Conservation (phyloP, 1,284 basidiomycete species). For the Ustilago shanxiensis region DNA sequence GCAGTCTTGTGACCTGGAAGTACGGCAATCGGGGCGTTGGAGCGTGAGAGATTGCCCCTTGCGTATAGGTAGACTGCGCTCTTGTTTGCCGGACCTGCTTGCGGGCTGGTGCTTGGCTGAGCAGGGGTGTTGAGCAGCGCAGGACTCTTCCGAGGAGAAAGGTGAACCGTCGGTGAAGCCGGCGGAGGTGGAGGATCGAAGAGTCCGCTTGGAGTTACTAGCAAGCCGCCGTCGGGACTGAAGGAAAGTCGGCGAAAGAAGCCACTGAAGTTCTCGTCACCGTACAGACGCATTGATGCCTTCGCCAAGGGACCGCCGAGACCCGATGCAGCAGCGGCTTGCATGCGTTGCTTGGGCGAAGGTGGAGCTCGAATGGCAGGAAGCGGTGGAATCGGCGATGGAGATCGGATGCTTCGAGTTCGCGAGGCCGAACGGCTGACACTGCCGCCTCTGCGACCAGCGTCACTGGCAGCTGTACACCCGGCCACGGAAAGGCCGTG, state of each 20-base stretch:
- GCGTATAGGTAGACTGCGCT: conserved; percentile 93
- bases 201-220: conserved; percentile 94
- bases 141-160: conserved; percentile 49
- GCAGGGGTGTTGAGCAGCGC: conserved; percentile 17
- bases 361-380: conserved; percentile 66
- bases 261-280: conserved; percentile 93
- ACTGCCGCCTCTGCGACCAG: conserved; percentile 35
- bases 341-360: conserved; percentile 59
- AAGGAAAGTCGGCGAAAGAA: conserved; percentile 95
- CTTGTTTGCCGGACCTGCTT: conserved; percentile 68
- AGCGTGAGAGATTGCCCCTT: conserved; percentile 80
- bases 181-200: conserved; percentile 73
- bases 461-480: conserved; percentile 21
- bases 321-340: conserved; percentile 49
- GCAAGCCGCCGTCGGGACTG: conserved; percentile 91
- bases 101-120: conserved; percentile 15
- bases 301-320: conserved; percentile 37
- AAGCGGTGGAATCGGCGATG: conserved; percentile 71
- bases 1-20: conserved; percentile 96
- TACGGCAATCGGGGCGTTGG: conserved; percentile 87
- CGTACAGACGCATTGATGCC: conserved; percentile 77
- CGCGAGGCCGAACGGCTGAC: conserved; percentile 58
- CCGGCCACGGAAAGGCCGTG: conserved; percentile 15
- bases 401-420: conserved; percentile 58
- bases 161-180: conserved; percentile 38